phyloP scores from a whole-genome alignment of 805 yeast species.

The Yarrowia sp. region DNA sequence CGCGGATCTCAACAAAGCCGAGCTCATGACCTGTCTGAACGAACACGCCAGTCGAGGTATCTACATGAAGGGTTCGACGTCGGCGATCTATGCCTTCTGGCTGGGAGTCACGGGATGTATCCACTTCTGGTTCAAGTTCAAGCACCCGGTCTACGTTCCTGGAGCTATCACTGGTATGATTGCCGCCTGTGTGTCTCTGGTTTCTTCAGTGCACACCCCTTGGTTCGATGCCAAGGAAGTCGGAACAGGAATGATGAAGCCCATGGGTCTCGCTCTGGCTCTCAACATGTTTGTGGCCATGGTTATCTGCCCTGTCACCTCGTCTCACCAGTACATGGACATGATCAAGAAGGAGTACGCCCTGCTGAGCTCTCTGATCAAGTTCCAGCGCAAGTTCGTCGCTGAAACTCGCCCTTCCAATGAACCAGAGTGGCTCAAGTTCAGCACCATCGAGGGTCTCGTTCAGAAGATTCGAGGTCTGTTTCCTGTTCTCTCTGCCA shows the following conservation, averaged over 20 bases:
- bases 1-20: conserved; percentile 25
- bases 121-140: conserved; percentile 30
- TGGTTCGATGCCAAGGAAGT: conserved; percentile 44
- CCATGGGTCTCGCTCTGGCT: conserved; percentile 46
- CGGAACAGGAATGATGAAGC: conserved; percentile 44
- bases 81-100: conserved; percentile 22
- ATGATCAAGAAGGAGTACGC: conserved; percentile 40
- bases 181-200: conserved; percentile 42
- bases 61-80: conserved; percentile 11
- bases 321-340: conserved; percentile 44
- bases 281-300: conserved; percentile 43
- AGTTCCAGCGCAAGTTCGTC: conserved; percentile 38
- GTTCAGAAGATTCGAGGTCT: conserved; percentile 14
- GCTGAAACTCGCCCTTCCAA: conserved; percentile 41
- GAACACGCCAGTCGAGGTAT: background rate
- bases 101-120: conserved; percentile 24
- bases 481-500: conserved; percentile 42
- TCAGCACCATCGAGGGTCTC: conserved; percentile 27
- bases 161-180: conserved; percentile 46
- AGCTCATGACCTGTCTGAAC: conserved; percentile 3
- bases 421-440: conserved; percentile 29
- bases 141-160: conserved; percentile 42
- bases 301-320: conserved; percentile 47
- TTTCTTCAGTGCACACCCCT: conserved; percentile 41
- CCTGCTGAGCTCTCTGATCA: conserved; percentile 40